Percentiles rank a stretch among this genome's conserved stretches.
Conservation (phyloP, 768 basidiomycete species). For the Hericium rajendrae region DNA sequence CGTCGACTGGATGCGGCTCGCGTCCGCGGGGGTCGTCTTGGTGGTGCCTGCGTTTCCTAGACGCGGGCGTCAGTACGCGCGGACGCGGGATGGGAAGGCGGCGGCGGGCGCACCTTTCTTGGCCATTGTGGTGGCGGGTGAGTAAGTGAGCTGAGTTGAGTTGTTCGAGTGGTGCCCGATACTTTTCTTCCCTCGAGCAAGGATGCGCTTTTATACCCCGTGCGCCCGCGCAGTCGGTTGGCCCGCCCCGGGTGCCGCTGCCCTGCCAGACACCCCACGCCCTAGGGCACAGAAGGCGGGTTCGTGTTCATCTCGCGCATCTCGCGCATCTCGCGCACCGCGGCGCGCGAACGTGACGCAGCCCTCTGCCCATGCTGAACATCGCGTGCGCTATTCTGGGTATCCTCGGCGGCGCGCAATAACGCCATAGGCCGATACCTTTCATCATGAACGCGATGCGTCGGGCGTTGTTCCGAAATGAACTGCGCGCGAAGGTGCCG, state of each 20-base stretch:
- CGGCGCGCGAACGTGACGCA: no score
- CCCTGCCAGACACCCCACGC: neutral
- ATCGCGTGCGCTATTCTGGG: slow-evolving; percentile 9
- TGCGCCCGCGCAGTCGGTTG: neutral
- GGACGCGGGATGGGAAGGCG: no score
- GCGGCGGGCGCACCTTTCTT: slow-evolving; percentile 6
- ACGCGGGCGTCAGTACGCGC: neutral
- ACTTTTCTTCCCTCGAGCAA: no score
- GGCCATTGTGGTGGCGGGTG: neutral
- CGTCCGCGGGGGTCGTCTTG: neutral
- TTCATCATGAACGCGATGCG: no score
- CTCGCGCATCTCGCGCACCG: no score
- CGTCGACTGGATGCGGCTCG: no score
- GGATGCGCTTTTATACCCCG: neutral
- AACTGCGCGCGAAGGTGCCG: no score
- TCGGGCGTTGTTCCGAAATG: no score
- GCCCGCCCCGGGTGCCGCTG: neutral
- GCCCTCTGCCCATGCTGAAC: no score
- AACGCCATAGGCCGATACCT: neutral
- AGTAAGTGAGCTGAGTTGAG: neutral
- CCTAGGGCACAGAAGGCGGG: neutral
- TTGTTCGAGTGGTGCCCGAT: neutral
- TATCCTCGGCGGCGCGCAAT: neutral
- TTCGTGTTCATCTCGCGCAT: neutral
- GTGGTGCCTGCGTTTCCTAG: neutral